A percentile compares a stretch with the other conserved stretches of the same genome.
Conservation (phyloP, 352 stramenopile species). For the Phytophthora cactorum region DNA sequence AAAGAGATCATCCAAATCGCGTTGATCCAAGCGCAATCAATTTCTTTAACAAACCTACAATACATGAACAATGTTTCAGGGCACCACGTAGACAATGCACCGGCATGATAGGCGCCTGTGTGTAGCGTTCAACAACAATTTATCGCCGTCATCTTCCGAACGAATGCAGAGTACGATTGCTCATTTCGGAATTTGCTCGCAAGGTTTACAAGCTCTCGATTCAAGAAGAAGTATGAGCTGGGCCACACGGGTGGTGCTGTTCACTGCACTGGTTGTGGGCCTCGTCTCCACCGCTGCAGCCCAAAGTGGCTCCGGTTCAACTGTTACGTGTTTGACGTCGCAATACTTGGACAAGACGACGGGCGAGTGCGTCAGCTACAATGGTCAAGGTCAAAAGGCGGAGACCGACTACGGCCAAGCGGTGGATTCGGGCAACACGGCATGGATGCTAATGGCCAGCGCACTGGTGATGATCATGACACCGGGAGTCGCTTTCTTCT, state of each 20-base stretch:
- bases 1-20: constrained; percentile 24
- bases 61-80: neutral
- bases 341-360: constrained; percentile 46
- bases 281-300: constrained; percentile 41
- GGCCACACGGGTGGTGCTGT: constrained; percentile 13
- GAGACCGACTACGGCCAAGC: constrained; percentile 34
- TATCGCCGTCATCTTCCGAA: neutral
- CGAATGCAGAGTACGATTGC: neutral
- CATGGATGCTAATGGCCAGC: constrained; percentile 65
- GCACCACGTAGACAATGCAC: constrained; percentile 3
- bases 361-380: constrained; percentile 49
- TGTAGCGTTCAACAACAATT: neutral
- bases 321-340: constrained; percentile 20
- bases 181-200: constrained; percentile 14
- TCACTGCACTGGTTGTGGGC: constrained; percentile 42
- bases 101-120: neutral
- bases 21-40: constrained; percentile 7
- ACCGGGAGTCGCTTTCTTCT: constrained; percentile 80
- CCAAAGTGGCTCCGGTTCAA: constrained; percentile 29
- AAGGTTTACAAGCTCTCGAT: neutral
- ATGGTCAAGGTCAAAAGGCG: constrained; percentile 45
- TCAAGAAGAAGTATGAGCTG: constrained; percentile 7
- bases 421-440: constrained; percentile 66
- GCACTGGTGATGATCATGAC: constrained; percentile 82
- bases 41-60: constrained; percentile 5